phyloP scores from a whole-genome alignment of 495 filamentous ascomycete species.

The Xylaria acuta region DNA sequence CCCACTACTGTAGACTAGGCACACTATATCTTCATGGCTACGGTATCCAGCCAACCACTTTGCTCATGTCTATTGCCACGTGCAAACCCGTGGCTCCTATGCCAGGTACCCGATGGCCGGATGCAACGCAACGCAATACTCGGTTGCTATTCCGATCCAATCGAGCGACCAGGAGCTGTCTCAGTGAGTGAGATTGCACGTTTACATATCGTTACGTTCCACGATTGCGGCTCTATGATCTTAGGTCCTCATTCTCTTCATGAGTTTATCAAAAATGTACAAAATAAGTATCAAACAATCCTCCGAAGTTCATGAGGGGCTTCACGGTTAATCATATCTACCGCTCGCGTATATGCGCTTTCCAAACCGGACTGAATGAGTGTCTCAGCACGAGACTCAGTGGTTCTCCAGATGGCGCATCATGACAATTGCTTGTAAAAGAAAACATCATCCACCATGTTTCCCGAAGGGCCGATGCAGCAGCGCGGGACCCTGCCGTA shows the following conservation, averaged over 20 bases:
- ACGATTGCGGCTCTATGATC: background rate
- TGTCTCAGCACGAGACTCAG: background rate
- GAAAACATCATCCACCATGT: slow-evolving; percentile 45
- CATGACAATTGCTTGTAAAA: slow-evolving; percentile 47
- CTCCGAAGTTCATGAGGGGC: background rate
- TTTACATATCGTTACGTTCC: background rate
- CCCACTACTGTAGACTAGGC: background rate
- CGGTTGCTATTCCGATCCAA: background rate
- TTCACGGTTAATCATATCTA: background rate
- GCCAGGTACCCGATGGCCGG: background rate
- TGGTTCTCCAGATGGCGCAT: background rate
- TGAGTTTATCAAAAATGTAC: background rate
- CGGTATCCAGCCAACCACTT: background rate
- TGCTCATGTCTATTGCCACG: slow-evolving; percentile 12
- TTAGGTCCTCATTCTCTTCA: background rate
- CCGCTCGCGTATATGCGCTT: background rate
- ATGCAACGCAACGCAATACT: background rate
- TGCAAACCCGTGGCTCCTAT: background rate
- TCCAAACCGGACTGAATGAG: no score
- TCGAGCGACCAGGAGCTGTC: background rate
- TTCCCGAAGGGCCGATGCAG: slow-evolving; percentile 35
- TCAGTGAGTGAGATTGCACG: background rate
- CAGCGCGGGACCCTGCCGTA: slow-evolving; percentile 47
- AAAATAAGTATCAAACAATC: background rate
- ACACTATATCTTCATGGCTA: background rate